Conservation (phyloP, 31 red algal species). For the Bonnemaisonia californica region DNA sequence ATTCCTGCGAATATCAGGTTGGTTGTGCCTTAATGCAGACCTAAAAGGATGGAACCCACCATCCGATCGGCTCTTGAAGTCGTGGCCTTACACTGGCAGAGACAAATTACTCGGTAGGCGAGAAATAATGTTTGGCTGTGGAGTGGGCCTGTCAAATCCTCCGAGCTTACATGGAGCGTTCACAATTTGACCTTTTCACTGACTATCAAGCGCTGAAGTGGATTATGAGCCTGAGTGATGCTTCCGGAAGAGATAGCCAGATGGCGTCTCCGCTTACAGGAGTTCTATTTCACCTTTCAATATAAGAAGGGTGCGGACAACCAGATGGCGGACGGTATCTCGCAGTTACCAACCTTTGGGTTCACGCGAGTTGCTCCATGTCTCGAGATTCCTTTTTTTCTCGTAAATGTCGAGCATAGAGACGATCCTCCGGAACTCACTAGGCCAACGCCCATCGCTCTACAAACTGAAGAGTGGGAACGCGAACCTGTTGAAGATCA, state of each 20-base stretch:
- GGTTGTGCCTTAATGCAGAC: too few species aligned
- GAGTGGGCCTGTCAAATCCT: slow-evolving; percentile 37
- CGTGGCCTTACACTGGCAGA: slow-evolving; percentile 45
- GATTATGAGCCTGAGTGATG: slow-evolving; percentile 30
- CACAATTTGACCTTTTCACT: slow-evolving; percentile 23
- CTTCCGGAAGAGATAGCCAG: slow-evolving; percentile 27
- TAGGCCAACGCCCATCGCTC: too few species aligned
- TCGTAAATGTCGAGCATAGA: background rate
- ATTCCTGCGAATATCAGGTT: too few species aligned
- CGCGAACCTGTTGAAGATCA: background rate
- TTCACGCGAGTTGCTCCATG: background rate
- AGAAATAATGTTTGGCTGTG: slow-evolving; percentile 40
- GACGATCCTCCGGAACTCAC: too few species aligned
- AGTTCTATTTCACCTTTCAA: slow-evolving; percentile 17
- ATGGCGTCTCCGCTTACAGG: slow-evolving; percentile 10
- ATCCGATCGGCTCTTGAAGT: slow-evolving; percentile 48
- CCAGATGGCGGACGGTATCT: slow-evolving; percentile 24
- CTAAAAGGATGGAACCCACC: background rate
- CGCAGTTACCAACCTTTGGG: slow-evolving; percentile 1
- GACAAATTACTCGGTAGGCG: slow-evolving; percentile 34
- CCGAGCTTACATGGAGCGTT: slow-evolving; percentile 36
- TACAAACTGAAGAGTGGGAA: too few species aligned
- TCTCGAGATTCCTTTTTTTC: slow-evolving; percentile 18
- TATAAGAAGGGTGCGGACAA: slow-evolving; percentile 11
- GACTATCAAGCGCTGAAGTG: slow-evolving; percentile 52